phyloP scores from a whole-genome alignment of 495 filamentous ascomycete genomes.

The Saxispiralis lemnorum region DNA sequence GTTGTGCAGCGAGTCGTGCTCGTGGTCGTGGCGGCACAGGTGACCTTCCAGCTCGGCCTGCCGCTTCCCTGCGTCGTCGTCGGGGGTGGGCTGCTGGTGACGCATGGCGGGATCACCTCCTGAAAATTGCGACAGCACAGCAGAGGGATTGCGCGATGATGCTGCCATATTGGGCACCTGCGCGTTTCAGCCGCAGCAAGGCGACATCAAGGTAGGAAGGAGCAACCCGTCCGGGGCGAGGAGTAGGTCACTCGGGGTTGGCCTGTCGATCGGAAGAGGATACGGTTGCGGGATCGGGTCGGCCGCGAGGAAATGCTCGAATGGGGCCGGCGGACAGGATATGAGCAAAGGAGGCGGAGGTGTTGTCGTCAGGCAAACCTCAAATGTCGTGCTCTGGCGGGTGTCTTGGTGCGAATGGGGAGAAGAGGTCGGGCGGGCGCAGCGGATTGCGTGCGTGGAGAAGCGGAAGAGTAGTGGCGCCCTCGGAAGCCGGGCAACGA shows the following conservation, averaged over 20 bases:
- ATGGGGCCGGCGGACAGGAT: not conserved
- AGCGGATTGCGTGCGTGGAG: not conserved
- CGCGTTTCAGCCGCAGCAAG: not conserved
- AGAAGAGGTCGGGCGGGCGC: not conserved
- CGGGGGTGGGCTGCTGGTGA: slow-evolving; percentile 7
- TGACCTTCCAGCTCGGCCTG: slow-evolving; percentile 3
- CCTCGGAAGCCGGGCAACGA: not conserved
- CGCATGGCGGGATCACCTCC: not conserved
- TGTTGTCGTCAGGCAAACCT: not conserved
- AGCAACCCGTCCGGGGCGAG: no score
- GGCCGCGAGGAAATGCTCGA: not conserved
- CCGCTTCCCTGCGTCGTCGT: not conserved
- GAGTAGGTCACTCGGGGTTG: no score
- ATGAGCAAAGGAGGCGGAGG: not conserved
- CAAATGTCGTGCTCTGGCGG: no score
- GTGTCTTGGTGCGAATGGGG: not conserved
- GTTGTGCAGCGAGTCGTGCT: slow-evolving; percentile 11
- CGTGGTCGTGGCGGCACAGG: slow-evolving; percentile 6
- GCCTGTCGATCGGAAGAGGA: not conserved
- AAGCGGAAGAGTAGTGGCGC: not conserved
- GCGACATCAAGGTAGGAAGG: no score
- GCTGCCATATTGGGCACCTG: slow-evolving; percentile 10
- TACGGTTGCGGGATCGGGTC: not conserved
- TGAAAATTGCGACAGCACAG: not conserved
- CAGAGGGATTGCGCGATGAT: slow-evolving; percentile 2